phyloP scores from a whole-genome alignment of 805 yeast species.

The Alloascoidea africana region DNA sequence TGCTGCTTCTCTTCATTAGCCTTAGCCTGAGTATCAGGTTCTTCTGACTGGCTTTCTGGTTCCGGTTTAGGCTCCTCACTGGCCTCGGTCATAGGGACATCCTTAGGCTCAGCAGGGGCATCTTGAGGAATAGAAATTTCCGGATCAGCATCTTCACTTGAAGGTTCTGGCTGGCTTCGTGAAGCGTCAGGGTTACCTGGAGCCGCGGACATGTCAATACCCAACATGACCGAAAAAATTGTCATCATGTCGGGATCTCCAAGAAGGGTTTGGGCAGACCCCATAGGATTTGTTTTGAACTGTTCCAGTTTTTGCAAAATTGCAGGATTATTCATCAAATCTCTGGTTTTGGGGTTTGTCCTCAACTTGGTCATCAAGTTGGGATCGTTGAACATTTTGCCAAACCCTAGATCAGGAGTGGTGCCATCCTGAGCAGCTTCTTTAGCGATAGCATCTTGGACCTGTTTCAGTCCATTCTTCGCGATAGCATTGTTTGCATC shows the following conservation, averaged over 20 bases:
- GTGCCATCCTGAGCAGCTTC: constrained; percentile 27
- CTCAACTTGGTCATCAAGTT: constrained; percentile 58
- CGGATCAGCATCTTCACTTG: constrained; percentile 12
- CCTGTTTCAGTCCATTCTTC: constrained; percentile 60
- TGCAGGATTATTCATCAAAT: constrained; percentile 74
- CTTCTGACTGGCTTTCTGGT: constrained; percentile 20
- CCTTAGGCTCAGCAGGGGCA: constrained; percentile 6
- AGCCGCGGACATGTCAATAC: constrained; percentile 38
- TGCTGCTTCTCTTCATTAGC: constrained; percentile 52
- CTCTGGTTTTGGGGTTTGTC: constrained; percentile 77
- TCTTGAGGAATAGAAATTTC: constrained; percentile 5
- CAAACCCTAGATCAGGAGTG: constrained; percentile 61
- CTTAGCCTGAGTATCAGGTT: constrained; percentile 18
- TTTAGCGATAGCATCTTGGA: constrained; percentile 40
- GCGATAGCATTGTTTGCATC: constrained; percentile 82
- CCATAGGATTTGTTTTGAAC: constrained; percentile 59
- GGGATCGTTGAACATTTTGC: constrained; percentile 70
- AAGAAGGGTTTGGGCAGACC: constrained; percentile 53
- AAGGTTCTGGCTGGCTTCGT: constrained; percentile 11
- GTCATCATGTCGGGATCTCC: constrained; percentile 81
- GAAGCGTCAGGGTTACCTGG: constrained; percentile 10
- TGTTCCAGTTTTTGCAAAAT: constrained; percentile 54
- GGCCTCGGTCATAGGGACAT: constrained; percentile 11
- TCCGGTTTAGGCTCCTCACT: constrained; percentile 15
- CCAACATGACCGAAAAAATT: constrained; percentile 72